phyloP scores from a whole-genome alignment of 2,329 filamentous ascomycete genomes.

The Zalaria sp. region DNA sequence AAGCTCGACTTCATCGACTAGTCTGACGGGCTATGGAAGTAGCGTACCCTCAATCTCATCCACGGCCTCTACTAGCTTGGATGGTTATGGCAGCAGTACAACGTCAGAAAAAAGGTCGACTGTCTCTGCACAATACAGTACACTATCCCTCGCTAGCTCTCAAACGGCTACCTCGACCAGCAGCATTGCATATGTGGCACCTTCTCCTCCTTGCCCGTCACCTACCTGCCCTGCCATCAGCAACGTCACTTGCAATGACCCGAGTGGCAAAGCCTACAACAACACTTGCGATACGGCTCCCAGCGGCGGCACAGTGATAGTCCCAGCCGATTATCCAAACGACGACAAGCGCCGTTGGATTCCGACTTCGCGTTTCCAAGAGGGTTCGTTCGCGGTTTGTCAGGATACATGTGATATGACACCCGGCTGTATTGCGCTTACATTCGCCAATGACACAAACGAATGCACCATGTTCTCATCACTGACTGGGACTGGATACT shows the following conservation, averaged over 20 bases:
- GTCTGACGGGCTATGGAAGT: too few species aligned
- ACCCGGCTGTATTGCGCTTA: constrained; percentile 1
- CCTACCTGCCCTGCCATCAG: constrained; percentile 1
- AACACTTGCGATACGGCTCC: constrained; percentile 1
- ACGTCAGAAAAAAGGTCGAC: too few species aligned
- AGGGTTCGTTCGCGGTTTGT: constrained; percentile 2
- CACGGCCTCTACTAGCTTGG: too few species aligned
- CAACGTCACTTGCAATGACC: constrained; percentile 2
- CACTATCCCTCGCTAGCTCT: too few species aligned
- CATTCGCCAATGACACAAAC: background rate
- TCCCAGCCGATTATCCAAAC: background rate
- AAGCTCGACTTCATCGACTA: too few species aligned
- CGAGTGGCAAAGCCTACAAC: constrained; percentile 4
- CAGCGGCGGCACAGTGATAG: constrained; percentile 3
- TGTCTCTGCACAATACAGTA: too few species aligned
- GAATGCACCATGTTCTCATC: constrained; percentile 2
- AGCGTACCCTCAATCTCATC: too few species aligned
- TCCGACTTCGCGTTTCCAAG: background rate
- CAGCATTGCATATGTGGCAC: background rate
- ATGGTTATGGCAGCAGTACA: too few species aligned
- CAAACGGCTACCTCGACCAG: too few species aligned
- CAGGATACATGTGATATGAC: constrained; percentile 1
- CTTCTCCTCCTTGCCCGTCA: constrained; percentile 2
- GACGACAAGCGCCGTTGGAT: background rate
- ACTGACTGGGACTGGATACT: background rate